Evolutionary conservation across 192 early-diverging fungal genomes (phyloP).

Genomic region (Coemansia sp.): DNA sequence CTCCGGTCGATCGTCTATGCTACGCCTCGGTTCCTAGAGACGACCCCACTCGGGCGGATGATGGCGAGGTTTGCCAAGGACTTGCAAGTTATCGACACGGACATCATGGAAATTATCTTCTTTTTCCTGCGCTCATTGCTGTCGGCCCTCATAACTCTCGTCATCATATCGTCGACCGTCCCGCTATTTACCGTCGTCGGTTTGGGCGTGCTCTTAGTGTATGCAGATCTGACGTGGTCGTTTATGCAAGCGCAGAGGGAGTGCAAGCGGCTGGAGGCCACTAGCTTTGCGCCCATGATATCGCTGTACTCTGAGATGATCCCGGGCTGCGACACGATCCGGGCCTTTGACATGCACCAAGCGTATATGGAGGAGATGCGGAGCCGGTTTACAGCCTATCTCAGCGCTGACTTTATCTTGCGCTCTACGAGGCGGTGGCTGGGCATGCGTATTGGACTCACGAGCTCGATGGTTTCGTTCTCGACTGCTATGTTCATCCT

Average conservation of each 20-base stretch:
- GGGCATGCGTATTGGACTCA: slow-evolving; percentile 72
- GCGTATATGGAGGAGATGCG: slow-evolving; percentile 66
- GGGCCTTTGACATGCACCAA: slow-evolving; percentile 74
- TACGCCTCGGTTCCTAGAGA: slow-evolving; percentile 82
- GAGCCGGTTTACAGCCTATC: slow-evolving; percentile 65
- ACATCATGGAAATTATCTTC: slow-evolving; percentile 59
- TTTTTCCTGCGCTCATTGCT: slow-evolving; percentile 60
- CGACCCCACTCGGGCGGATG: slow-evolving; percentile 79
- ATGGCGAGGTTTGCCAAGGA: slow-evolving; percentile 84
- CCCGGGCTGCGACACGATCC: slow-evolving; percentile 68
- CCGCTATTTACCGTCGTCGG: slow-evolving; percentile 74
- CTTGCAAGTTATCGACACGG: slow-evolving; percentile 76
- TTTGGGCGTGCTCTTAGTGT: slow-evolving; percentile 59
- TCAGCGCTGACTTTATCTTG: slow-evolving; percentile 76
- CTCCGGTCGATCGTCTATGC: slow-evolving; percentile 63
- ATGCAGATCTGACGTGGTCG: slow-evolving; percentile 62
- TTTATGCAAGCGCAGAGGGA: slow-evolving; percentile 81
- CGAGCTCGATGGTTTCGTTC: slow-evolving; percentile 74
- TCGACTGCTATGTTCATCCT: slow-evolving; percentile 68
- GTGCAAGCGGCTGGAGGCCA: slow-evolving; percentile 79
- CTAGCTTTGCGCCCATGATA: slow-evolving; percentile 68
- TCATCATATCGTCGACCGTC: slow-evolving; percentile 63
- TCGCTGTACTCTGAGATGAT: slow-evolving; percentile 80
- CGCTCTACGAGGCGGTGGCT: slow-evolving; percentile 82
- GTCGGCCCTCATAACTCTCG: slow-evolving; percentile 58